Base-by-base conservation (phyloP, 1,139 yeast species). In the Kodamaea suecica region DNA sequence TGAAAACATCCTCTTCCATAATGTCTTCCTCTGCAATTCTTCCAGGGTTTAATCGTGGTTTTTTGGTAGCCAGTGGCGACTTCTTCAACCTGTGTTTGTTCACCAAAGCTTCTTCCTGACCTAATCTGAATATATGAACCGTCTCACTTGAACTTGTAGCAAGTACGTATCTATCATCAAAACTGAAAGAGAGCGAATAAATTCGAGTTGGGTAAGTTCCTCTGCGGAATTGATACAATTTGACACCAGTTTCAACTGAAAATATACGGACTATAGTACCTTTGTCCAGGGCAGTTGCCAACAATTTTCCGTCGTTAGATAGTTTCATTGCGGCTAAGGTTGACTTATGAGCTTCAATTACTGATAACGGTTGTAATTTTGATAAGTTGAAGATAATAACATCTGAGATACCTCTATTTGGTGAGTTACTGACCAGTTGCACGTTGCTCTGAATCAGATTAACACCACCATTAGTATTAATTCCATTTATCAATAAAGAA, bases 271-370 rank as follows among this genome's bases (percentile, higher is more conserved):
- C 79, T 30, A 92, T 87, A 0, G 98, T 92, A 4, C 98, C 98
- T 54, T 88, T 88, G 46, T 87, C 95, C 12, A 96, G 85, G 1
- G 97, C 96, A 0, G 97, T 88, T 1, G 97, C 97, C 33, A 92
- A 65, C 33, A 87, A 58, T 0, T 81, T 69, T 1, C 98, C 98
- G 53, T 88, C 95, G 30, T 70, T 67, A 45, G 92, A 86, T 36
- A 92, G 65, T 1, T 88, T 69, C 43, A 90, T 65, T 1, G 90
- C 84, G 0, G 97, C 90, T 36, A 92, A 66, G 10, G 84, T 78
- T 2, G 95, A 80, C 51, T 87, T 86, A 57, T 92, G 98, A 1
- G 98, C 98, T 51, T 87, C 96, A 26, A 92, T 81, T 2, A 90
- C 95, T 41, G 87, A 82, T 14, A 85, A 64, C 0, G 97, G 97